A percentile compares a stretch with the other conserved stretches of the same genome.
Conservation (phyloP, 1,284 basidiomycete genomes). For the Microbotryum scabiosae region DNA sequence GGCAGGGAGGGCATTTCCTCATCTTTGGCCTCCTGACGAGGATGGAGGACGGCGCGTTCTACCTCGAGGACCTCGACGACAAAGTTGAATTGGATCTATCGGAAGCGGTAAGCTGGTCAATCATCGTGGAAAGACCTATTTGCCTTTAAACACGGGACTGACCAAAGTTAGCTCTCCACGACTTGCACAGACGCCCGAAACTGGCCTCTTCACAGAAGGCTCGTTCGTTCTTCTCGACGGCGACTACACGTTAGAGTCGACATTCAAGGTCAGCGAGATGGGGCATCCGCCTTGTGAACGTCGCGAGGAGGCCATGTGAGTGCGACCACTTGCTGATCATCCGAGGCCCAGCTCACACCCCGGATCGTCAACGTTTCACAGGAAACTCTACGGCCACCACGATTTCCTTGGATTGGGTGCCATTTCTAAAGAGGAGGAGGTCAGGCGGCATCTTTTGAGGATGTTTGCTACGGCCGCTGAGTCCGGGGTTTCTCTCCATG, state of each 20-base stretch:
- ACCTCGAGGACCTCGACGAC: constrained; percentile 90
- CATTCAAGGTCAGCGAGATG: constrained; percentile 79
- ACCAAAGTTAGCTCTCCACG: not conserved
- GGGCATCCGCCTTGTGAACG: constrained; percentile 95
- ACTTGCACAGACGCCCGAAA: constrained; percentile 70
- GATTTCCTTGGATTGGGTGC: constrained; percentile 91
- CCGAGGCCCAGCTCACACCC: not conserved
- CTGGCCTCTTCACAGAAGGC: constrained; percentile 94
- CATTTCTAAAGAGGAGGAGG: constrained; percentile 86
- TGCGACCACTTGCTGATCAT: not conserved
- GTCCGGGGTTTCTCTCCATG: not conserved
- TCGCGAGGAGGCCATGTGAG: constrained; percentile 66
- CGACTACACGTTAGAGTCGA: constrained; percentile 87
- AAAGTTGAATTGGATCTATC: constrained; percentile 80
- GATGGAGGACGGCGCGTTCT: constrained; percentile 79
- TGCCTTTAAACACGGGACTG: not conserved
- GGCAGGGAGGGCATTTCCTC: constrained; percentile 81
- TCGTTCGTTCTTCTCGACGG: constrained; percentile 92
- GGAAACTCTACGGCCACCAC: constrained; percentile 72
- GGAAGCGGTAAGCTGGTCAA: constrained; percentile 56
- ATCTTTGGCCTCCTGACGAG: constrained; percentile 88
- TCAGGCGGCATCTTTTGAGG: constrained; percentile 40
- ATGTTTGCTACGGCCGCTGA: not conserved
- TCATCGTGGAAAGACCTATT: too few species aligned
- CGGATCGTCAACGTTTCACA: constrained; percentile 1